phyloP scores from a whole-genome alignment of 2,329 filamentous ascomycete genomes.

The Sclerotiophoma versabilis region DNA sequence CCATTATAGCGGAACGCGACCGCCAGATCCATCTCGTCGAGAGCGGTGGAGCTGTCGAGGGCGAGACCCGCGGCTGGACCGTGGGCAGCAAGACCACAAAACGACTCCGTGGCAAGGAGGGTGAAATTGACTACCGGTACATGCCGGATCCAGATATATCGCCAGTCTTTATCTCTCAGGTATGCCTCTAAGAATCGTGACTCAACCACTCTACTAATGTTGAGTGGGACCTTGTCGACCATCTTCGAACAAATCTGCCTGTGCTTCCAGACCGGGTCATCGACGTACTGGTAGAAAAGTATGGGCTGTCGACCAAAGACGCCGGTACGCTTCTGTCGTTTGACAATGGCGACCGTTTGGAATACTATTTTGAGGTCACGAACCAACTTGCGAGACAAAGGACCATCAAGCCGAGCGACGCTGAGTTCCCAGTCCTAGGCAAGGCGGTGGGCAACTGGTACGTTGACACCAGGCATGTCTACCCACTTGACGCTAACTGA shows the following conservation, averaged over 20 bases:
- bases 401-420: conserved; percentile 35
- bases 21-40: conserved; percentile 85
- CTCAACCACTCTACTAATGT: conserved; percentile 11
- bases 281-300: conserved; percentile 65
- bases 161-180: conserved; percentile 74
- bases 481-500: no score
- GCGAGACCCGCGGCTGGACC: conserved; percentile 93
- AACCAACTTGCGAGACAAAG: conserved; percentile 22
- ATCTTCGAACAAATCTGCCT: conserved; percentile 70
- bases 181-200: conserved; percentile 20
- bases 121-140: conserved; percentile 96
- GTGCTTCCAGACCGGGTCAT: conserved; percentile 75
- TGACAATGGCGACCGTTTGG: conserved; percentile 78
- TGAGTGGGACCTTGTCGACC: conserved; percentile 66
- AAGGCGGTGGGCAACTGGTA: conserved; percentile 66
- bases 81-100: conserved; percentile 83
- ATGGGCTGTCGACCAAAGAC: conserved; percentile 79
- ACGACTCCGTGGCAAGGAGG: conserved; percentile 87
- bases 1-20: conserved; percentile 88
- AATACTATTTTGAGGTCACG: conserved; percentile 80
- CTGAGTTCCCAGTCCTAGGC: conserved; percentile 35
- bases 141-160: conserved; percentile 96
- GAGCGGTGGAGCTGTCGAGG: conserved; percentile 74
- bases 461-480: no score
- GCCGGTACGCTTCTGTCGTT: conserved; percentile 79